Percentiles rank a stretch among this genome's conserved stretches.
These are phyloP conservation scores for Paradendryphiella salina DNA, from an alignment of 2,329 filamentous ascomycete species.

Conservation along the genomic window DNA sequence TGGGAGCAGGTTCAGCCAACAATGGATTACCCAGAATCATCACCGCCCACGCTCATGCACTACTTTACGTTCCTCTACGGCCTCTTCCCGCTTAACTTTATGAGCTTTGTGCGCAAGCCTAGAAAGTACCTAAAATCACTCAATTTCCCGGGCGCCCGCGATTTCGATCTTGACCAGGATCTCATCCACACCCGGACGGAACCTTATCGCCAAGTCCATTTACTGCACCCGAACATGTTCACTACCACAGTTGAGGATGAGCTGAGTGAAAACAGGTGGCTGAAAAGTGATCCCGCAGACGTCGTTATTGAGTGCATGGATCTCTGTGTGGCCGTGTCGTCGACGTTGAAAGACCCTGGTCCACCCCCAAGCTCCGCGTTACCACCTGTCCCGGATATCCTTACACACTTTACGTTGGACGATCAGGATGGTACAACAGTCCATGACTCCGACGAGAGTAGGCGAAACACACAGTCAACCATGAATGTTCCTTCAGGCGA, in stretches of 20 bases:
- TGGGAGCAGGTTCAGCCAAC: conserved; percentile 70
- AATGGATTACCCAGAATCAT: conserved; percentile 57
- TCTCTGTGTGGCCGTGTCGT: conserved; percentile 58
- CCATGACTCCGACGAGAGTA: conserved; percentile 49
- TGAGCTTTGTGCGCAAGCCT: conserved; percentile 82
- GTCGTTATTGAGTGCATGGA: conserved; percentile 79
- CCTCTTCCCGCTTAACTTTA: conserved; percentile 81
- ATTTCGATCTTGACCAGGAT: conserved; percentile 76
- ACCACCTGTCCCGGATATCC: conserved; percentile 47
- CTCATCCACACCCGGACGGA: conserved; percentile 78
- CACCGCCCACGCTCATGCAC: conserved; percentile 68
- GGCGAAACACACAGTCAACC: conserved; percentile 60
- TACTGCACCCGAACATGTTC: conserved; percentile 84
- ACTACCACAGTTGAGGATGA: conserved; percentile 78
- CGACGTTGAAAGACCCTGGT: conserved; percentile 50
- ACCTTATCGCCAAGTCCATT: conserved; percentile 70
- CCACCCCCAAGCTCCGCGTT: conserved; percentile 53
- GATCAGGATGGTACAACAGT: conserved; percentile 34
- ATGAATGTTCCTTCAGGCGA: conserved; percentile 44
- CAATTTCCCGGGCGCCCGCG: conserved; percentile 69
- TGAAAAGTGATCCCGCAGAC: conserved; percentile 77
- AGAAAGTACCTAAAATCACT: conserved; percentile 75
- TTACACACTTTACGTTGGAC: conserved; percentile 41
- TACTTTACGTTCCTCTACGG: conserved; percentile 85
- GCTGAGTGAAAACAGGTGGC: conserved; percentile 75